A percentile compares a stretch with the other conserved stretches of the same genome.
These are phyloP conservation scores for Cercospora sp. DNA, from an alignment of 2,329 filamentous ascomycete species.

Conservation along the genomic window DNA sequence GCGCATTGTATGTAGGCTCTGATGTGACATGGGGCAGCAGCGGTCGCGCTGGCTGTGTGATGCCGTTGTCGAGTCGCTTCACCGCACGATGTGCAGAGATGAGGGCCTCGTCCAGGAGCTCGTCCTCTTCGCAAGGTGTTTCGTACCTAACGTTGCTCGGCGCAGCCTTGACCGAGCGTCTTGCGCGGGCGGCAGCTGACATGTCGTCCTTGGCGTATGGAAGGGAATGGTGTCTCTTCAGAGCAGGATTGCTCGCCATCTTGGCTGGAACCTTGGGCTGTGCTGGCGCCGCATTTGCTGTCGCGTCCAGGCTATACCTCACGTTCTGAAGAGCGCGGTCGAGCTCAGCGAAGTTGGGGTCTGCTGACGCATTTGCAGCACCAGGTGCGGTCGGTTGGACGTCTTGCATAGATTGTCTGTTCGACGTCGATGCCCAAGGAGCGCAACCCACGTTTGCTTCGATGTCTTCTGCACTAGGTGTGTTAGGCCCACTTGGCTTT, in stretches of 20 bases:
- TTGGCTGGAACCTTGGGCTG: slow-evolving; percentile 38
- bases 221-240: slow-evolving; percentile 52
- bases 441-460: slow-evolving; percentile 91
- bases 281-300: slow-evolving; percentile 36
- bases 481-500: slow-evolving; percentile 77
- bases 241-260: slow-evolving; percentile 47
- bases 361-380: slow-evolving; percentile 48
- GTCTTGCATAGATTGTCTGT: slow-evolving; percentile 71
- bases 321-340: slow-evolving; percentile 63
- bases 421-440: slow-evolving; percentile 67
- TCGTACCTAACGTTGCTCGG: slow-evolving; percentile 74
- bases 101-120: slow-evolving; percentile 86
- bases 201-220: slow-evolving; percentile 48
- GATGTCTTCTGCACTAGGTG: slow-evolving; percentile 78
- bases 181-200: slow-evolving; percentile 75
- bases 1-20: slow-evolving; percentile 56
- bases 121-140: slow-evolving; percentile 93
- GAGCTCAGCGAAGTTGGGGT: slow-evolving; percentile 58
- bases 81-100: slow-evolving; percentile 74
- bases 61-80: slow-evolving; percentile 62
- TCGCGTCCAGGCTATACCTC: slow-evolving; percentile 57
- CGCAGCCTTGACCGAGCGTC: slow-evolving; percentile 70
- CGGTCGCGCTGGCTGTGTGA: slow-evolving; percentile 44
- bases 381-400: slow-evolving; percentile 53
- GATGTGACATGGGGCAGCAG: slow-evolving; percentile 63